Base-by-base conservation (phyloP, 345 rosid genomes). In the Citrus inodora region DNA sequence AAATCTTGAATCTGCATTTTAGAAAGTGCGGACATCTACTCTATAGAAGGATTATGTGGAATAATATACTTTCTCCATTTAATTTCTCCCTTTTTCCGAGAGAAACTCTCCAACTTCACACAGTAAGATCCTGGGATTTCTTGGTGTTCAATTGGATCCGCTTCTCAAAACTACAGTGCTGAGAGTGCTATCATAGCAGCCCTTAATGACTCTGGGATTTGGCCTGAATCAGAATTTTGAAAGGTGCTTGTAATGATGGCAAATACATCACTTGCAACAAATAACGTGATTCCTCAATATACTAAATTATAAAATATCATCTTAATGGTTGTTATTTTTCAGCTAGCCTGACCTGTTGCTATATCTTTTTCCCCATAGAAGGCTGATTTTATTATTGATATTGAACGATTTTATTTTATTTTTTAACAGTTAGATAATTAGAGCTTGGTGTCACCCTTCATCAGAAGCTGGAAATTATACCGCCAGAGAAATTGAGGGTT, bases 191-290 rank as follows among this genome's bases (percentile, higher is more conserved):
- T 64, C 2, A 73, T 85, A 13, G 56, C 88, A 16, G 90, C 90
- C 37, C 70, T 87, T 6, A 1, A 84, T 22, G 90, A 84, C 62
- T 37, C 19, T 28, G 88, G 90, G 4, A 79, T 88, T 55, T 81
- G 83, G 79, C 93, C 87, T 0, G 91, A 88, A 80, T 86, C 86
- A 2, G 68, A 78, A 83, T 48, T 88, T 89, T 89, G 90, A 87
- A 84, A 70, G 89, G 90, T 10, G 78, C 9, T 48, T 88, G 89
- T 66, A 30, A 62, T 1, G 82, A 86, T 7, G 84, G 85, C 24
- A 0, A 38, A 67, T 83, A 86, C 67, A 83, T 89, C 78, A 86
- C 86, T 37, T 89, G 91, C 81, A 87, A 87, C 86, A 87, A 83
- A 90, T 85, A 79, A 85, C 0, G 32, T 3, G 46, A 40, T 40